These are phyloP conservation scores for Saccharomyces eubayanus DNA, from an alignment of 805 yeast genomes.

Conservation along the genomic window DNA sequence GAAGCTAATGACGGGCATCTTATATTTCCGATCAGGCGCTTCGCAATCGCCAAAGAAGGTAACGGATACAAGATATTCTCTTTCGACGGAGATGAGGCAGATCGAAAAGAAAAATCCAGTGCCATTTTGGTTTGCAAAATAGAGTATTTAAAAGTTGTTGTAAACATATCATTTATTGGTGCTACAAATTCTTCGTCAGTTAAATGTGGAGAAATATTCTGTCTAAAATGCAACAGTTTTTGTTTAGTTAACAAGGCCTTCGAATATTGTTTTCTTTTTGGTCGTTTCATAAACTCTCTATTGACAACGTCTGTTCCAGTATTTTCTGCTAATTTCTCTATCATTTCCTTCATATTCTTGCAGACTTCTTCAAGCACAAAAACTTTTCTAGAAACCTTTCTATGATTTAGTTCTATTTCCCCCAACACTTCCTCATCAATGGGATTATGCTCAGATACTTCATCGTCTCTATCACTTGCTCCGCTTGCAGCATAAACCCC, in stretches of 20 bases:
- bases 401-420: constrained; percentile 1
- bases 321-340: constrained; percentile 3
- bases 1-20: constrained; percentile 2
- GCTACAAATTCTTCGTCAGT: constrained; percentile 1
- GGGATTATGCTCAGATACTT: neutral
- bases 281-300: constrained; percentile 3
- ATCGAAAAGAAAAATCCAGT: constrained; percentile 7
- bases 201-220: constrained; percentile 1
- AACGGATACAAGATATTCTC: constrained; percentile 6
- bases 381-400: constrained; percentile 10
- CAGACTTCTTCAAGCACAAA: constrained; percentile 7
- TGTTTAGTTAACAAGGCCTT: constrained; percentile 9
- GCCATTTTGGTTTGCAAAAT: constrained; percentile 11
- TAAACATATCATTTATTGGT: constrained; percentile 7
- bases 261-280: constrained; percentile 8
- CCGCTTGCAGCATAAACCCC: neutral
- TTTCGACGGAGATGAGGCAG: constrained; percentile 1
- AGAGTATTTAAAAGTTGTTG: constrained; percentile 12
- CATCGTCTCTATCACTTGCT: neutral
- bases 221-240: constrained; percentile 9
- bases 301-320: constrained; percentile 1
- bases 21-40: constrained; percentile 7
- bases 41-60: constrained; percentile 4
- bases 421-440: neutral
- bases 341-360: constrained; percentile 5